Evolutionary conservation across 1,284 basidiomycete genomes (phyloP).

Genomic region (Vanrija humicola): DNA sequence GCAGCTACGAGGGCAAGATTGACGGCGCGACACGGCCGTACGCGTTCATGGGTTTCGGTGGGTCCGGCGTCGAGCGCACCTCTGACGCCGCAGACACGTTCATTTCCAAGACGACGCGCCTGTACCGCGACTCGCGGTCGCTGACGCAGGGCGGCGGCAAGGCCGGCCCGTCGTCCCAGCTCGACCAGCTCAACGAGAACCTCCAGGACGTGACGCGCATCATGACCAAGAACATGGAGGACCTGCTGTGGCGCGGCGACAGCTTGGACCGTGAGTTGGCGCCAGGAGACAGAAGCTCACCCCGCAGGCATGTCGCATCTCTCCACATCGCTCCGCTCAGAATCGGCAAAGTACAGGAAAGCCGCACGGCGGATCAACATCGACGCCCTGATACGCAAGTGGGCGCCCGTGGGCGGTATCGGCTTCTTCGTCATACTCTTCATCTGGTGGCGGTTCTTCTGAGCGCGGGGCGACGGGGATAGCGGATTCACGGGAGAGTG

Average conservation of each 20-base stretch:
- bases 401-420: slow-evolving; percentile 82
- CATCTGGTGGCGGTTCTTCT: slow-evolving; percentile 83
- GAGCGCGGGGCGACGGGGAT: slow-evolving; percentile 2
- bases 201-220: slow-evolving; percentile 96
- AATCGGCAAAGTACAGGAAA: slow-evolving; percentile 96
- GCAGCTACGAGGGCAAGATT: slow-evolving; percentile 85
- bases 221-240: slow-evolving; percentile 99
- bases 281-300: background rate
- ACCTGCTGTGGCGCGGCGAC: slow-evolving; percentile 68
- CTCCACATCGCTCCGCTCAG: slow-evolving; percentile 93
- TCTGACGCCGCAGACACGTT: slow-evolving; percentile 70
- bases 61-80: slow-evolving; percentile 32
- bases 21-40: slow-evolving; percentile 83
- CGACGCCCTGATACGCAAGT: slow-evolving; percentile 89
- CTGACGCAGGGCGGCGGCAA: slow-evolving; percentile 54
- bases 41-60: slow-evolving; percentile 92
- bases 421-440: slow-evolving; percentile 77
- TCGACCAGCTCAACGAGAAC: slow-evolving; percentile 92
- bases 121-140: slow-evolving; percentile 90
- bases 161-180: slow-evolving; percentile 47
- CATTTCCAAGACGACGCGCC: slow-evolving; percentile 93
- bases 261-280: slow-evolving; percentile 26
- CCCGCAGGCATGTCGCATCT: slow-evolving; percentile 87
- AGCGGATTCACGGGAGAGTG: no score
- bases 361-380: slow-evolving; percentile 93